Percentiles rank a stretch among this genome's conserved stretches.
Evolutionary conservation across 176 grass and related monocot genomes (phyloP).

Genomic region (Juncus inflexus): DNA sequence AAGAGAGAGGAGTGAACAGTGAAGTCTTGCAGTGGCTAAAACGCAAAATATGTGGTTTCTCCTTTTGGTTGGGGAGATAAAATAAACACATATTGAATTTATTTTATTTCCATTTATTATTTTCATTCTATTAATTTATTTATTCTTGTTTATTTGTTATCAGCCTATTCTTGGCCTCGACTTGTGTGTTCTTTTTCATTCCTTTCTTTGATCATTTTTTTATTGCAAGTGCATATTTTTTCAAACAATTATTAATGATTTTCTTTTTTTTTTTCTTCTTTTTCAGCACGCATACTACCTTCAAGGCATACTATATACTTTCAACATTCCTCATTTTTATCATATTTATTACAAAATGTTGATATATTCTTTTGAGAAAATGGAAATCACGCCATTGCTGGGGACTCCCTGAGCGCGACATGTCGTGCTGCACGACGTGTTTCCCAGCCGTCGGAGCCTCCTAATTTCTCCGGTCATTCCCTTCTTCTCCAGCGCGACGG

Average conservation of each 20-base stretch:
- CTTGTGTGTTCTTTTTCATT: slow-evolving; percentile 50
- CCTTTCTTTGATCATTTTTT: neutral
- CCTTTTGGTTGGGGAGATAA: slow-evolving; percentile 73
- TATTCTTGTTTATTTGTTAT: slow-evolving; percentile 27
- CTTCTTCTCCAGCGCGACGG: too few species aligned
- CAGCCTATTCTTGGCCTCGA: slow-evolving; percentile 87
- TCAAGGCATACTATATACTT: slow-evolving; percentile 53
- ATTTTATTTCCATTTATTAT: neutral
- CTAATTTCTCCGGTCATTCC: too few species aligned
- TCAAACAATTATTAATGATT: slow-evolving; percentile 29
- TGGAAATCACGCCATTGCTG: too few species aligned
- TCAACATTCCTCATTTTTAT: neutral
- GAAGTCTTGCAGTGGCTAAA: slow-evolving; percentile 53
- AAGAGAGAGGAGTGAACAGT: slow-evolving; percentile 62
- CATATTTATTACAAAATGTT: neutral
- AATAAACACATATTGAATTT: slow-evolving; percentile 4
- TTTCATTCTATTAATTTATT: slow-evolving; percentile 24
- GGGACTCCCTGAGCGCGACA: too few species aligned
- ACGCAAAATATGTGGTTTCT: slow-evolving; percentile 77
- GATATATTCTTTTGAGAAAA: too few species aligned
- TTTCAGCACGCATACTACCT: slow-evolving; percentile 91
- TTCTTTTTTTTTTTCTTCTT: slow-evolving; percentile 25
- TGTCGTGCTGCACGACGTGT: too few species aligned
- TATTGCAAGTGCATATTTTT: slow-evolving; percentile 8
- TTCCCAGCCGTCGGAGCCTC: too few species aligned